These are phyloP conservation scores for Penicillium hordei DNA, from an alignment of 2,329 filamentous ascomycete genomes.

Conservation along the genomic window DNA sequence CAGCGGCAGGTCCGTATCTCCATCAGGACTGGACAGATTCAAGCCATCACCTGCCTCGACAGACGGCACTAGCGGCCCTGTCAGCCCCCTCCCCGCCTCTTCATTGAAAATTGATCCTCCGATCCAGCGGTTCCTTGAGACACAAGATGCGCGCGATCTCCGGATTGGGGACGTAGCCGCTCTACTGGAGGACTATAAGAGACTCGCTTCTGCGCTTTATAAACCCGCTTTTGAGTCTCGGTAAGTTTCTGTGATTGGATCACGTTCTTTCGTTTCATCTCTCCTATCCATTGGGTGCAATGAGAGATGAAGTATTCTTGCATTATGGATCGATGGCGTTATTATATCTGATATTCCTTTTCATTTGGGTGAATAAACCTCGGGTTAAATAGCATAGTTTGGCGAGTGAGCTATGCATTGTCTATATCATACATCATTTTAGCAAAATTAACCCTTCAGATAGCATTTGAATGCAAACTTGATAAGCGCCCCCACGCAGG, in stretches of 20 bases:
- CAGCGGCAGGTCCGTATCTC: constrained; percentile 43
- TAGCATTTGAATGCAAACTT: not conserved
- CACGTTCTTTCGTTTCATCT: not conserved
- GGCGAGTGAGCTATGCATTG: constrained; percentile 6
- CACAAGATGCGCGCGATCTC: constrained; percentile 68
- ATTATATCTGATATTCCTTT: constrained; percentile 6
- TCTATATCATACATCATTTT: constrained; percentile 19
- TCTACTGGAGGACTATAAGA: constrained; percentile 71
- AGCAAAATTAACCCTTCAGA: constrained; percentile 3
- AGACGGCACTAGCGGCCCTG: constrained; percentile 13
- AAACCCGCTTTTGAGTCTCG: constrained; percentile 37
- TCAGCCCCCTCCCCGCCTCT: constrained; percentile 11
- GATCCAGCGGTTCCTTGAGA: constrained; percentile 70
- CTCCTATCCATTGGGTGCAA: not conserved
- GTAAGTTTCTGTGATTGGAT: constrained; percentile 7
- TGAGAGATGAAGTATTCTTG: not conserved
- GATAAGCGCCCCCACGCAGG: not conserved
- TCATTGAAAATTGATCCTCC: constrained; percentile 53
- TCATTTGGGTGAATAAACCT: constrained; percentile 3
- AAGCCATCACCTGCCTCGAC: constrained; percentile 24
- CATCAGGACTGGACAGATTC: constrained; percentile 44
- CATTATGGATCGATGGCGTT: constrained; percentile 24
- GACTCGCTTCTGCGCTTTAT: constrained; percentile 65
- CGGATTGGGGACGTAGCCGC: constrained; percentile 71
- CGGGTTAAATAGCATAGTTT: constrained; percentile 9